Base-by-base conservation (phyloP, 208 protist genomes). In the Lotmaria passim region DNA sequence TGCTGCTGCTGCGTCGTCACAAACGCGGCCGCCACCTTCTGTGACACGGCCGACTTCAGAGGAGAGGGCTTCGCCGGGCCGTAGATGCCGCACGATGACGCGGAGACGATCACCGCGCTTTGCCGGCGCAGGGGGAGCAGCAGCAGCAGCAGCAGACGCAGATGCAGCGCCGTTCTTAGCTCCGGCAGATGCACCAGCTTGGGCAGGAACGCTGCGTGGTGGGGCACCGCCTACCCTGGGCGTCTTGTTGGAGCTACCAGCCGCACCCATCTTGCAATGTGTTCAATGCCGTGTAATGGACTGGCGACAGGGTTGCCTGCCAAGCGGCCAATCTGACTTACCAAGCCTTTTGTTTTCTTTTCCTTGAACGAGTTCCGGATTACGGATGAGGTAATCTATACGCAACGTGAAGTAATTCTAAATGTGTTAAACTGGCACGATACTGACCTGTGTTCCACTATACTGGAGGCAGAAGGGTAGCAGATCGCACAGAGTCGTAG, bases 241-340 rank as follows among this genome's bases (percentile, higher is more conserved):
- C 23, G 33, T 46, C 19, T 34, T 44, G 48, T 58, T 31, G 31
- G 76, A 73, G 50, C 78, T 85, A 14, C 81, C 73, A 33, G 76
- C 83, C 38, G 83, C 64, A 51, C 83, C 83, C 81, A 86, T 86
- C 12, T 21, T 66, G 15, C 24, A 10, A 7, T 50, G 46, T 41
- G 3, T 34, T 7, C 44, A 38, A 30, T 23, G 50, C 3, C 14
- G 50, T 23, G 19, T 19, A 52, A 5, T 8, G 44, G n/a, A n/a
- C n/a, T n/a, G n/a, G n/a, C n/a, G n/a, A n/a, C n/a, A n/a, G n/a
- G n/a, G n/a, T n/a, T n/a, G n/a, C n/a, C n/a, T n/a, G n/a, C n/a
- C n/a, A n/a, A n/a, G n/a, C n/a, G n/a, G n/a, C n/a, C n/a, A n/a
- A n/a, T n/a, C n/a, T n/a, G n/a, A n/a, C n/a, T n/a, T n/a, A n/a